Base-by-base conservation (phyloP, 345 rosid species). In the Gossypium australe region DNA sequence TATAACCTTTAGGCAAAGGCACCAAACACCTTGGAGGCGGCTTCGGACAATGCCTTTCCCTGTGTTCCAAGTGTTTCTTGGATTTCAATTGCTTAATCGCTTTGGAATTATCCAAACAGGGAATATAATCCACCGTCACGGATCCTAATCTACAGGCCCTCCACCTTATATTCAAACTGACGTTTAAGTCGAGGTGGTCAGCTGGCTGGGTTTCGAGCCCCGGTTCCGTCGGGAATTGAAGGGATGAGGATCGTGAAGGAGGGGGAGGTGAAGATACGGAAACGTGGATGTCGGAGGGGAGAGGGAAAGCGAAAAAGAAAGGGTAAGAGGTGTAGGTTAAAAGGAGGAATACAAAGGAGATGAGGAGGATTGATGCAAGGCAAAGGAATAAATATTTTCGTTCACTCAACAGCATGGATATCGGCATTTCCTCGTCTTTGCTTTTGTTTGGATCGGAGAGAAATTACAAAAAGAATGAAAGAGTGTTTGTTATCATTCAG, bases 31-130 rank as follows among this genome's bases (percentile, higher is more conserved):
- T 88, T 7, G 89, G 93, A 11, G 58, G 79, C 5, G 89, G 93
- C 13, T 73, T 76, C 2, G 97, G 98, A 75, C 98, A 94, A 80
- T 94, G 97, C 14, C 98, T 78, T 80, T 94, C 98, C 8, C 95
- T 78, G 78, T 89, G 95, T 82, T 94, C 97, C 98, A 92, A 91
- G 70, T 89, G 98, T 78, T 83, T 83, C 74, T 91, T 88, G 11
- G 95, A 86, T 73, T 80, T 75, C 81, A 91, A 83, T 67, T 78
- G 80, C 67, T 92, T 91, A 14, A 92, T 81, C 4, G 92, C 97
- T 13, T 51, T 38, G n/a, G 6, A 43, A 68, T 92, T 94, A 72
- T 94, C 97, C 80, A 92, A 74, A 85, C 98, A 92, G 44, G 98
- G 96, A 72, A 95, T 91, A 62, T 76, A 85, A 82, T 95, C 99